phyloP scores from a whole-genome alignment of 768 basidiomycete species.

The Phaffia australis region DNA sequence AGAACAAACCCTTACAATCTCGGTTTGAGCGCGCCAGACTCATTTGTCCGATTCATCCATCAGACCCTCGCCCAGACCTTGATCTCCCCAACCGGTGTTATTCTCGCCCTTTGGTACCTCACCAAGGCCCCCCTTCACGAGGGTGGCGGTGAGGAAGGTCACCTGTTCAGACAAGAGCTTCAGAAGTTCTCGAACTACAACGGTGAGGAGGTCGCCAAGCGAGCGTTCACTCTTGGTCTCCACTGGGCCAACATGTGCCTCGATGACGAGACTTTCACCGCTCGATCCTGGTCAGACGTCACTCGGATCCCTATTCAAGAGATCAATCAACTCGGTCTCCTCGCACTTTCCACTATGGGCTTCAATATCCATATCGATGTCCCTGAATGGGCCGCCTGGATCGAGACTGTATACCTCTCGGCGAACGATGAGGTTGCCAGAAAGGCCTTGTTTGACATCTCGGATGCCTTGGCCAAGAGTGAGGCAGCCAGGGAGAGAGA shows the following conservation, averaged over 20 bases:
- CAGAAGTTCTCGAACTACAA: conserved; percentile 8
- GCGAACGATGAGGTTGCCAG: conserved; percentile 6
- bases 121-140: conserved; percentile 27
- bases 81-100: conserved; percentile 28
- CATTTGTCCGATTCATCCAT: conserved; percentile 28
- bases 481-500: neutral
- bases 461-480: conserved; percentile 3
- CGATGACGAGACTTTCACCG: conserved; percentile 32
- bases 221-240: conserved; percentile 28
- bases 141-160: conserved; percentile 28
- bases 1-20: conserved; percentile 27
- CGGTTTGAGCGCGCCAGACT: conserved; percentile 1
- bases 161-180: conserved; percentile 25
- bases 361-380: conserved; percentile 28
- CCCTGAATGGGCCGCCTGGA: conserved; percentile 27
- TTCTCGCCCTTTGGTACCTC: conserved; percentile 31
- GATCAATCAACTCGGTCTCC: conserved; percentile 29
- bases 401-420: conserved; percentile 16
- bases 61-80: conserved; percentile 30
- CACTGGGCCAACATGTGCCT: conserved; percentile 32
- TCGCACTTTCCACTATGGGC: conserved; percentile 27
- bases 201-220: conserved; percentile 28
- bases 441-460: conserved; percentile 15
- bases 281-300: conserved; percentile 31
- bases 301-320: conserved; percentile 28